Evolutionary conservation across 805 yeast genomes (phyloP).

Genomic region (Tetrapisispora iriomotensis): DNA sequence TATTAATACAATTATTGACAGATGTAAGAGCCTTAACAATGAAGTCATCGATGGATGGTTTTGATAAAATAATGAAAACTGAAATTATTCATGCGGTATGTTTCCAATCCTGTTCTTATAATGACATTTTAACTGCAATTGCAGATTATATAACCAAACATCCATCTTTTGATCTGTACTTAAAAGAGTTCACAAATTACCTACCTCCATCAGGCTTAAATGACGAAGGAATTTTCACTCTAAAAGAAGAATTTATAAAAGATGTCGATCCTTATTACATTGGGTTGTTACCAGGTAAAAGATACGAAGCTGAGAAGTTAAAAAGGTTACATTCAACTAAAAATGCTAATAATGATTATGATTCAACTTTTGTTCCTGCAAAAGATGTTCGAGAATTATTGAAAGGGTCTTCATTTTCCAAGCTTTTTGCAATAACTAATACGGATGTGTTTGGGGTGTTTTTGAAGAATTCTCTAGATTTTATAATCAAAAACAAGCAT

Average conservation of each 20-base stretch:
- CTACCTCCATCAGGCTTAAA: constrained; percentile 49
- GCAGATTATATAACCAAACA: constrained; percentile 72
- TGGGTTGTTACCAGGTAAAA: constrained; percentile 63
- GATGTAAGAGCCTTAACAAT: constrained; percentile 55
- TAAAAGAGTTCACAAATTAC: constrained; percentile 48
- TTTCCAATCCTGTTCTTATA: constrained; percentile 60
- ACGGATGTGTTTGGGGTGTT: constrained; percentile 46
- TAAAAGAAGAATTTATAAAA: constrained; percentile 46
- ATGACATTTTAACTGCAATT: constrained; percentile 55
- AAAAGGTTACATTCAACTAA: constrained; percentile 43
- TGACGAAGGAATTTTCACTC: constrained; percentile 55
- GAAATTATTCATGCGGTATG: constrained; percentile 83
- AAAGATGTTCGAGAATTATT: constrained; percentile 28
- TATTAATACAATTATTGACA: constrained; percentile 55
- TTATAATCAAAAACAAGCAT: constrained; percentile 29
- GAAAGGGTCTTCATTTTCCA: constrained; percentile 32
- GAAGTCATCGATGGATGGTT: constrained; percentile 38
- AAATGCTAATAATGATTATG: constrained; percentile 29
- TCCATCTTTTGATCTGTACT: constrained; percentile 57
- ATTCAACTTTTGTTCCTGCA: constrained; percentile 53
- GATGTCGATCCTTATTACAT: constrained; percentile 75
- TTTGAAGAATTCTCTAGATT: constrained; percentile 40
- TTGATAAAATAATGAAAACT: constrained; percentile 41
- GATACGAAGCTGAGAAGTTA: constrained; percentile 72
- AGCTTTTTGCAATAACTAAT: constrained; percentile 43